phyloP scores from a whole-genome alignment of 768 basidiomycete genomes.

The Krasilnikovozyma curviuscula region DNA sequence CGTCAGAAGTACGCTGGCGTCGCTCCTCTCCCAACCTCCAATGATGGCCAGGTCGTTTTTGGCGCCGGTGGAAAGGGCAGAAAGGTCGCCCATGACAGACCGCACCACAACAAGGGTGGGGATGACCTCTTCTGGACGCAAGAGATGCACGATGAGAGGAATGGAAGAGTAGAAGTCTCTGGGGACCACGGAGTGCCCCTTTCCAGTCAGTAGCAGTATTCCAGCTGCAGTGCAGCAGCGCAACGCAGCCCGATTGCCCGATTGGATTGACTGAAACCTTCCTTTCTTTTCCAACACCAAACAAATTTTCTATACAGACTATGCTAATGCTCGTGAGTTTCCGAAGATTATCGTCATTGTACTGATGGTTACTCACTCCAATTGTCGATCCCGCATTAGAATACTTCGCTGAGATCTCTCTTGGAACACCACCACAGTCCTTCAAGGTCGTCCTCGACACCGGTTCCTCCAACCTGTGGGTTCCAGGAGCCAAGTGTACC shows the following conservation, averaged over 20 bases:
- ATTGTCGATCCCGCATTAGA: conserved; percentile 22
- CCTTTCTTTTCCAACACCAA: neutral
- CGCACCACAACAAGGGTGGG: conserved; percentile 40
- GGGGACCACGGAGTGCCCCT: conserved; percentile 73
- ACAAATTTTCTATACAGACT: conserved; percentile 39
- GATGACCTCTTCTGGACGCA: conserved; percentile 34
- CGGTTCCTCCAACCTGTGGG: conserved; percentile 62
- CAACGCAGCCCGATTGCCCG: neutral
- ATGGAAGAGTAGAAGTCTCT: conserved; percentile 17
- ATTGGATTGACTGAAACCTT: neutral
- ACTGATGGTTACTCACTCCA: neutral
- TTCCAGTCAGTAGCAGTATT: conserved; percentile 42
- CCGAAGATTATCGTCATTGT: neutral
- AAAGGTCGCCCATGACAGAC: conserved; percentile 30
- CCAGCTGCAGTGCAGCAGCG: neutral
- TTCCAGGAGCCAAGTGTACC: conserved; percentile 35
- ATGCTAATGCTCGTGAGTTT: conserved; percentile 59
- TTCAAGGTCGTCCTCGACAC: conserved; percentile 95
- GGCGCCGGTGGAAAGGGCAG: conserved; percentile 59
- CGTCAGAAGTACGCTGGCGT: conserved; percentile 76
- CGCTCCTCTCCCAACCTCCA: conserved; percentile 14
- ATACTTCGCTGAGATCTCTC: conserved; percentile 69
- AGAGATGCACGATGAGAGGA: conserved; percentile 14
- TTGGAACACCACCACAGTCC: conserved; percentile 72
- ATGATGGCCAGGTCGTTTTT: conserved; percentile 36